A percentile compares a stretch with the other conserved stretches of the same genome.
Evolutionary conservation across 148 eudicot genomes (phyloP).

Genomic region (Vaccinium myrtillus): DNA sequence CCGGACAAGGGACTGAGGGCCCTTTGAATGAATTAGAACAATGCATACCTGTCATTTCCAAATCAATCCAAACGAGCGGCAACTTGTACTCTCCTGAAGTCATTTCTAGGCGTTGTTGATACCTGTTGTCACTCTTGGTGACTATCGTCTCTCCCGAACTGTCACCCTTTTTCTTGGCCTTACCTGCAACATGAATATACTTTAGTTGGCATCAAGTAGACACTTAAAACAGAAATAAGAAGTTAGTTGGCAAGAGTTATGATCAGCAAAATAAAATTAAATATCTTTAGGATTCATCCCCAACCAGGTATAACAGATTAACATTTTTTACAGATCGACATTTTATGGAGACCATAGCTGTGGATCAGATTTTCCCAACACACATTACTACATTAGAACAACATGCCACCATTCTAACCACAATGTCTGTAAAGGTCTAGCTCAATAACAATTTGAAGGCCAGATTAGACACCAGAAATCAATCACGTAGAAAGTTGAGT

Average conservation of each 20-base stretch:
- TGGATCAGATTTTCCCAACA: not conserved
- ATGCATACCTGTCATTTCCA: conserved; percentile 81
- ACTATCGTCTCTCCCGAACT: conserved; percentile 25
- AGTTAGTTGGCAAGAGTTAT: not conserved
- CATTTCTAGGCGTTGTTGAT: conserved; percentile 24
- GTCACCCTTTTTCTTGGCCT: conserved; percentile 29
- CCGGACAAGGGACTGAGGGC: not conserved
- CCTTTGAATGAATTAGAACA: conserved; percentile 1
- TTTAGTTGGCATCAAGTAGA: not conserved
- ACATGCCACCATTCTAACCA: not conserved
- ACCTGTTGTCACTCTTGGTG: conserved; percentile 32
- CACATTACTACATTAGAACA: not conserved
- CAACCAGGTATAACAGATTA: not conserved
- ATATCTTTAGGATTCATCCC: not conserved
- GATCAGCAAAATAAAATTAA: not conserved
- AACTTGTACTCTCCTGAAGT: conserved; percentile 33
- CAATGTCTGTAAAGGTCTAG: not conserved
- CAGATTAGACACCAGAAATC: not conserved
- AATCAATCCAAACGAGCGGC: conserved; percentile 92
- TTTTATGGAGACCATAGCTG: not conserved
- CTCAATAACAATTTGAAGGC: not conserved
- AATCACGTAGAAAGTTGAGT: not conserved
- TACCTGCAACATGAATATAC: conserved; percentile 34
- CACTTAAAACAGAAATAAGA: conserved; percentile 7
- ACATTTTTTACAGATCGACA: not conserved